Percentiles rank a stretch among this genome's conserved stretches.
These are phyloP conservation scores for Irpex sp. DNA, from an alignment of 1,284 basidiomycete species.

Conservation along the genomic window DNA sequence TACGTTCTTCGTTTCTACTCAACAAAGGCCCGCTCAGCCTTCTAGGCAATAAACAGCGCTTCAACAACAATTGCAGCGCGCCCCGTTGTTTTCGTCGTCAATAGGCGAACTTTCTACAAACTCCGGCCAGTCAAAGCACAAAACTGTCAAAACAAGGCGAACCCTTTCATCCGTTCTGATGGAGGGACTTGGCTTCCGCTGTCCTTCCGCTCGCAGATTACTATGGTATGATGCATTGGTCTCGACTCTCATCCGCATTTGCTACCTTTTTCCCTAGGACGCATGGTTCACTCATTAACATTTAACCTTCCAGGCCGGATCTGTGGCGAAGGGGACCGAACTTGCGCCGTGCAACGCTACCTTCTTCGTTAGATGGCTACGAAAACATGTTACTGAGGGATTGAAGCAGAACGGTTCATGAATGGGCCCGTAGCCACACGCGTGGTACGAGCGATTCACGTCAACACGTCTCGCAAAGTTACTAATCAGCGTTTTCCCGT, in stretches of 20 bases:
- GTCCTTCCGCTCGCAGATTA: background rate
- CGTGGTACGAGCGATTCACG: background rate
- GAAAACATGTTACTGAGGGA: background rate
- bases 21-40: background rate
- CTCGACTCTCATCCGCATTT: background rate
- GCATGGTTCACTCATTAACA: background rate
- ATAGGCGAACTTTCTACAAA: background rate
- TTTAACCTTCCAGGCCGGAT: background rate
- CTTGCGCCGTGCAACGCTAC: too few species aligned
- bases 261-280: too few species aligned
- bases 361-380: background rate
- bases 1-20: background rate
- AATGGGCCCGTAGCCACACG: background rate
- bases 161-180: background rate
- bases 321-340: background rate
- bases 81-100: background rate
- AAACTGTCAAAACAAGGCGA: background rate
- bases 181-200: background rate
- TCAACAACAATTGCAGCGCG: too few species aligned
- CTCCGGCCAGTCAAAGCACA: too few species aligned
- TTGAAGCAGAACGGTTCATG: background rate
- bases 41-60: background rate
- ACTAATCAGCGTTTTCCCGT: too few species aligned
- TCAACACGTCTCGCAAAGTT: too few species aligned
- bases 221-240: background rate